Conservation (phyloP, 1,284 basidiomycete species). For the Sanghuangporus baumii region DNA sequence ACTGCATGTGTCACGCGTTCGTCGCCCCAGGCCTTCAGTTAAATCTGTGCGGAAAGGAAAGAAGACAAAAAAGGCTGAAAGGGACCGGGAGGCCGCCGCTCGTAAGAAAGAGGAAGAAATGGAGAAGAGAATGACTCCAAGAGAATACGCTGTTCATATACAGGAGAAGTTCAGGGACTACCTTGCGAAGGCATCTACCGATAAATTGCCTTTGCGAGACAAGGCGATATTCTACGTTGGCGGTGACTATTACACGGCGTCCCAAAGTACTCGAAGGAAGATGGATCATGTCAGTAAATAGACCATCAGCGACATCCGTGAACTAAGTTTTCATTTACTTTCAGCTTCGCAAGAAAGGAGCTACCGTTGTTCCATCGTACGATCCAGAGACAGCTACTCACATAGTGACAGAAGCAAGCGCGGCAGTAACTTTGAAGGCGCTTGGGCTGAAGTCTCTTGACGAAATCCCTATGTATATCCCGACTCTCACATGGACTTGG, state of each 20-base stretch:
- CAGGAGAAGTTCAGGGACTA: slow-evolving; percentile 12
- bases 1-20: not conserved
- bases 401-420: slow-evolving; percentile 49
- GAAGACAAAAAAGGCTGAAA: slow-evolving; percentile 7
- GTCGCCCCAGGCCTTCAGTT: not conserved
- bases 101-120: slow-evolving; percentile 10
- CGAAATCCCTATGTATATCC: slow-evolving; percentile 56
- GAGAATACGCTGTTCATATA: slow-evolving; percentile 13
- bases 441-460: slow-evolving; percentile 40
- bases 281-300: slow-evolving; percentile 54
- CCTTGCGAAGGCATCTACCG: slow-evolving; percentile 2
- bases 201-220: slow-evolving; percentile 39
- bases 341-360: slow-evolving; percentile 58
- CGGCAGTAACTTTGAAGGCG: slow-evolving; percentile 30
- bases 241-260: slow-evolving; percentile 48
- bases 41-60: slow-evolving; percentile 3
- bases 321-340: slow-evolving; percentile 1
- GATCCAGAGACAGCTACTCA: slow-evolving; percentile 53
- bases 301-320: not conserved
- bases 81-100: not conserved
- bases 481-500: slow-evolving; percentile 61
- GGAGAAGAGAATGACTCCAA: slow-evolving; percentile 17
- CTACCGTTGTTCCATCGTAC: slow-evolving; percentile 47
- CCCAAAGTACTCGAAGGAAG: slow-evolving; percentile 41
- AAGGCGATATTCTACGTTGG: slow-evolving; percentile 53